Percentiles rank a stretch among this genome's conserved stretches.
Evolutionary conservation across 2,329 filamentous ascomycete species (phyloP).

Genomic region (Penicillium sp.): DNA sequence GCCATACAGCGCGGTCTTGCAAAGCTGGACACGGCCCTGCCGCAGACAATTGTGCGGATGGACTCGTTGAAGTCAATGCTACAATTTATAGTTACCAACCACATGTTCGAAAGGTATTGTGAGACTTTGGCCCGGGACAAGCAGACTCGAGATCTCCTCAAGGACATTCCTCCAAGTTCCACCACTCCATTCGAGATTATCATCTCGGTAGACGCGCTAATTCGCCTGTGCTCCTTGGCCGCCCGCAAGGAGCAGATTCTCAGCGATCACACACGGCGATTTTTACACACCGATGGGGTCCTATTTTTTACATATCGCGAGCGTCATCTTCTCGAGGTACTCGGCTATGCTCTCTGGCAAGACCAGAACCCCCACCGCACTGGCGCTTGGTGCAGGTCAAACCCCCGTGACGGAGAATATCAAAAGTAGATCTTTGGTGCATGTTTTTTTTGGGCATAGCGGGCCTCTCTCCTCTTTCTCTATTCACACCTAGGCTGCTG

Average conservation of each 20-base stretch:
- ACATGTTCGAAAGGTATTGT: conserved; percentile 31
- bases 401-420: not conserved
- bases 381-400: not conserved
- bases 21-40: conserved; percentile 6
- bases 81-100: conserved; percentile 26
- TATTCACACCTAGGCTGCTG: not conserved
- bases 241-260: not conserved
- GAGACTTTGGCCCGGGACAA: conserved; percentile 27
- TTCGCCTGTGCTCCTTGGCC: conserved; percentile 4
- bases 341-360: conserved; percentile 23
- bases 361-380: conserved; percentile 13
- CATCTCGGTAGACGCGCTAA: conserved; percentile 17
- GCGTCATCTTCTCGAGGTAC: conserved; percentile 25
- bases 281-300: conserved; percentile 17
- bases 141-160: conserved; percentile 9
- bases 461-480: not conserved
- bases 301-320: conserved; percentile 24
- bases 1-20: conserved; percentile 21
- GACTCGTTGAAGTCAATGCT: conserved; percentile 25
- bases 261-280: conserved; percentile 13
- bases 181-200: conserved; percentile 10
- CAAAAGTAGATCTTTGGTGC: not conserved
- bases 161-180: not conserved
- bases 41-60: conserved; percentile 7
- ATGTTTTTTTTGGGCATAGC: not conserved